Base-by-base conservation (phyloP, 148 eudicot genomes). In the Heliosperma pusillum region DNA sequence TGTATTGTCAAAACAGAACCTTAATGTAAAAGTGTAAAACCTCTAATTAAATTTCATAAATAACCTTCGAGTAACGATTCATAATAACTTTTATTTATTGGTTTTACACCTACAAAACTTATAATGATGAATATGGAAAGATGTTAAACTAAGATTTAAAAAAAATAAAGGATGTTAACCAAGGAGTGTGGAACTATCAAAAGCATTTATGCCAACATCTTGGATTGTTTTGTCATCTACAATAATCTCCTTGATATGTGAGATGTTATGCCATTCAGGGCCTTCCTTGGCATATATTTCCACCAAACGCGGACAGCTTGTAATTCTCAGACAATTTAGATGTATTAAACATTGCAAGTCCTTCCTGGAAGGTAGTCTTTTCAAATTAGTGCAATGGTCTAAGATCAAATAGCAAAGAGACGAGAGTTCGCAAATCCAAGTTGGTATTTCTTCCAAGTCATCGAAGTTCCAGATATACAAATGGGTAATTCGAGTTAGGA, bases 371-470 rank as follows among this genome's bases (percentile, higher is more conserved):
- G 66, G 75, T n/a, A 72, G 52, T 24, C 25, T 3, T 21, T 36
- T 72, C 66, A 72, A 58, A 9, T 57, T 72, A 2, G 30, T 2
- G 53, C 75, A 72, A 3, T 10, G 0, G 17, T 0, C 1, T 44
- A 57, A 72, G 1, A 0, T 0, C 66, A 71, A 57, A 4, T 0
- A 1, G 7, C 16, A 0, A 10, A 72, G 75, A 29, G 52, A 72
- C 4, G 53, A 10, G 7, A 53, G 6, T 1, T 58, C 36, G 75
- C 57, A 52, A 11, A 69, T 50, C 57, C 72, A 69, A 13, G 15
- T 17, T 3, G 72, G 57, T 6, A 69, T 11, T 72, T 30, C n/a
- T 72, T 72, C 55, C 66, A 72, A 22, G 20, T 57, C 53, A 20
- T 11, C 19, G 26, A 72, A 58, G 8, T 0, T 0, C 5, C 0